These are phyloP conservation scores for Carex sylvatica DNA, from an alignment of 202 grass and related monocot genomes.

Conservation along the genomic window DNA sequence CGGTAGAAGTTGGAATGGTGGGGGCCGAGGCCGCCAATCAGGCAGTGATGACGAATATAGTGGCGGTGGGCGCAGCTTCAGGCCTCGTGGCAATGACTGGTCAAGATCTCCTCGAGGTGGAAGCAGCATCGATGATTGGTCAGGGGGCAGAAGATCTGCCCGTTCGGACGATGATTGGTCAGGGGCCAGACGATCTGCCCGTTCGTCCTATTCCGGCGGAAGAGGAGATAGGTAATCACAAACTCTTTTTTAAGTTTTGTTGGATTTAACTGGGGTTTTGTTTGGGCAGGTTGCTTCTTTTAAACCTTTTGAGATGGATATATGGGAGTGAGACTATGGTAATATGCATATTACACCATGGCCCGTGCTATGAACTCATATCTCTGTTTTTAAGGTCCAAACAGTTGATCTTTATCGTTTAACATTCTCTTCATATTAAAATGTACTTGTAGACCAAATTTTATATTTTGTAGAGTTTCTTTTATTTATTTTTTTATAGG, in stretches of 20 bases:
- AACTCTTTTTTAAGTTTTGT: not conserved
- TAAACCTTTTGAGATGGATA: not conserved
- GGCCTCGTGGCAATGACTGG: constrained; percentile 40
- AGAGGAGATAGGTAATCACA: constrained; percentile 5
- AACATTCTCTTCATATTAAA: too few relatives aligned
- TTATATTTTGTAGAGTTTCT: too few relatives aligned
- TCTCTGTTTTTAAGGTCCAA: too few relatives aligned
- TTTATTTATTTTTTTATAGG: too few relatives aligned
- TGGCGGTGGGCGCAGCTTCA: constrained; percentile 55
- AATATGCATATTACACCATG: too few relatives aligned
- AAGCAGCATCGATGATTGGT: constrained; percentile 55
- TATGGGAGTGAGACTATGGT: too few relatives aligned
- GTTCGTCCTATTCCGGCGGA: not conserved
- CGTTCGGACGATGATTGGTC: not conserved
- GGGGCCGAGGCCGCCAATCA: constrained; percentile 35
- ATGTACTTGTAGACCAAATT: too few relatives aligned
- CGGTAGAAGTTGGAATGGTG: constrained; percentile 34
- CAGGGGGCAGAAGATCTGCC: constrained; percentile 42
- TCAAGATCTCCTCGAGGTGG: constrained; percentile 24
- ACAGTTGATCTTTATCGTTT: too few relatives aligned
- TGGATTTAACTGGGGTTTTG: not conserved
- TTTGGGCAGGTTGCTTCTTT: not conserved
- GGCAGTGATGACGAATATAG: constrained; percentile 47
- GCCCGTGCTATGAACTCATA: too few relatives aligned
- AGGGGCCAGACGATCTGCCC: constrained; percentile 16